phyloP scores from a whole-genome alignment of 1,139 yeast species.

The Yamadazyma sp. region DNA sequence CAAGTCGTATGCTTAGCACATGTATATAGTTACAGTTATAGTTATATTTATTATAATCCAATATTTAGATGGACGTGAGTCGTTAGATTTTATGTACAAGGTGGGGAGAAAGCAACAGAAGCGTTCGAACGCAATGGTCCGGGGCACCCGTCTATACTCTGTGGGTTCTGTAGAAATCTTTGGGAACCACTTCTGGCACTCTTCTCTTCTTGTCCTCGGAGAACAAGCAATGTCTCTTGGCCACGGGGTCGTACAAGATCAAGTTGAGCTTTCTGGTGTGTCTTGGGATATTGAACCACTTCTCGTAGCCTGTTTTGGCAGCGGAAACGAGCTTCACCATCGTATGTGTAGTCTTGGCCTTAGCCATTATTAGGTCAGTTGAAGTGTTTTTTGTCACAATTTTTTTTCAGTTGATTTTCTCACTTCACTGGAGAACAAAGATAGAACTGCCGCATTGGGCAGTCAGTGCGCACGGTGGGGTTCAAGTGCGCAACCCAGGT shows the following conservation, averaged over 20 bases:
- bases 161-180: constrained; percentile 60
- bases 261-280: constrained; percentile 76
- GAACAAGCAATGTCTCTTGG: constrained; percentile 76
- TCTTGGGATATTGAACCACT: constrained; percentile 81
- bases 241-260: constrained; percentile 83
- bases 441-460: constrained; percentile 20
- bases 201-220: constrained; percentile 83
- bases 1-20: constrained; percentile 14
- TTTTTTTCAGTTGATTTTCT: constrained; percentile 2
- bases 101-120: too few relatives aligned
- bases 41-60: constrained; percentile 1
- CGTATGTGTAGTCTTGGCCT: constrained; percentile 44
- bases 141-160: constrained; percentile 1
- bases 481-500: neutral
- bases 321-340: constrained; percentile 67
- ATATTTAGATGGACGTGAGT: neutral
- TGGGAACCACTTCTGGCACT: constrained; percentile 62
- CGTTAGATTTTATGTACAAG: too few relatives aligned
- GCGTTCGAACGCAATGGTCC: too few relatives aligned
- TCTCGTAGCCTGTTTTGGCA: constrained; percentile 83
- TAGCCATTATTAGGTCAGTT: constrained; percentile 31
- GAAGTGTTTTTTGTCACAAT: constrained; percentile 4
- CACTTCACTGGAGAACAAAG: too few relatives aligned
- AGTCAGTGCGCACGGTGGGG: neutral
- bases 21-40: constrained; percentile 7